These are phyloP conservation scores for Alternaria consortialis DNA, from an alignment of 2,329 filamentous ascomycete species.

Conservation along the genomic window DNA sequence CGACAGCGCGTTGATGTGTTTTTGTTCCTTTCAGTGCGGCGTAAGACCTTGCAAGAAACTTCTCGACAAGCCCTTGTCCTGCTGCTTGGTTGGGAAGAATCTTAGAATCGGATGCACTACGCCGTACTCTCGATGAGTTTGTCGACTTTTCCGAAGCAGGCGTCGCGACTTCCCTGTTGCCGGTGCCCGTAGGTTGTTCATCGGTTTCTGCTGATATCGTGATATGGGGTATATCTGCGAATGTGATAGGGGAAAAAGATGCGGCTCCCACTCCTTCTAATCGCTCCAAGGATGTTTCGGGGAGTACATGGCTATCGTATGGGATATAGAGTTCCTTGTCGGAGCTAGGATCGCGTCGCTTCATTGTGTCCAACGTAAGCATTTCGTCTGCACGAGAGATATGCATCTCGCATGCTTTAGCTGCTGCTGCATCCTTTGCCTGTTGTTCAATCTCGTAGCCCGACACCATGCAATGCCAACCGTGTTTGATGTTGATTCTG, in stretches of 20 bases:
- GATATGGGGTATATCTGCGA: neutral
- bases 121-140: neutral
- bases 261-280: neutral
- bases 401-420: neutral
- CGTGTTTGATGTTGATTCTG: neutral
- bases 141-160: neutral
- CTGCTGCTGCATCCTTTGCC: neutral
- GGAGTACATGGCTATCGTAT: neutral
- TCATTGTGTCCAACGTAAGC: neutral
- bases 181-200: neutral
- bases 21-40: neutral
- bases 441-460: neutral
- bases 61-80: neutral
- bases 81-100: neutral
- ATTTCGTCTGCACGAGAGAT: slow-evolving; percentile 2
- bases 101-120: slow-evolving; percentile 3
- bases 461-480: neutral
- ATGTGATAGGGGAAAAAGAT: neutral
- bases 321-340: neutral
- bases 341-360: slow-evolving; percentile 6
- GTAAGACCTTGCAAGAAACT: neutral
- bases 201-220: neutral
- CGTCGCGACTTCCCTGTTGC: neutral
- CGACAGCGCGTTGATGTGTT: neutral
- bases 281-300: neutral